These are phyloP conservation scores for Geosmithia morbida DNA, from an alignment of 2,329 filamentous ascomycete species.

Conservation along the genomic window DNA sequence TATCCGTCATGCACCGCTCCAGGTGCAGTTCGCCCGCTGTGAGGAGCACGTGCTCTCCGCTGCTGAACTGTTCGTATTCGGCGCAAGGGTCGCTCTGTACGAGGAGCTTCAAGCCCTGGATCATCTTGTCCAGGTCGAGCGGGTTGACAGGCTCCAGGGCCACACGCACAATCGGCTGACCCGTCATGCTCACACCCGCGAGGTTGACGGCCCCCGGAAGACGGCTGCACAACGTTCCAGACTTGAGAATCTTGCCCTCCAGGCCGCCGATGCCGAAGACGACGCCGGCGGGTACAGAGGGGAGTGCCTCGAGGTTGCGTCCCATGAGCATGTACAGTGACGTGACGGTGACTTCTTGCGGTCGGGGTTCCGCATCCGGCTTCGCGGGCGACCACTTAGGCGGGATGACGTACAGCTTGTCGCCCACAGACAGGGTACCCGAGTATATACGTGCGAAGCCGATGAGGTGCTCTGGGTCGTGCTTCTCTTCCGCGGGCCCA, in stretches of 20 bases:
- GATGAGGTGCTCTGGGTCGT: slow-evolving; percentile 76
- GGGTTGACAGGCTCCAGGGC: slow-evolving; percentile 90
- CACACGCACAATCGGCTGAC: slow-evolving; percentile 87
- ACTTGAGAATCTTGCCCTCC: slow-evolving; percentile 88
- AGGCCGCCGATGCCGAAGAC: slow-evolving; percentile 91
- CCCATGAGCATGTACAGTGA: slow-evolving; percentile 96
- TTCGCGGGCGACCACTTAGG: slow-evolving; percentile 84
- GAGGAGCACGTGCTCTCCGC: slow-evolving; percentile 85
- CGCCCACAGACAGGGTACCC: slow-evolving; percentile 76
- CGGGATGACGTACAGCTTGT: slow-evolving; percentile 78
- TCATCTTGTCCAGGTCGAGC: slow-evolving; percentile 87
- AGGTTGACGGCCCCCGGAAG: slow-evolving; percentile 80
- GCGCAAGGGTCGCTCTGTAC: slow-evolving; percentile 94
- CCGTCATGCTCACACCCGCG: slow-evolving; percentile 66
- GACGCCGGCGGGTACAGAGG: slow-evolving; percentile 79
- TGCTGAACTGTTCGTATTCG: slow-evolving; percentile 84
- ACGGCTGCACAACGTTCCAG: slow-evolving; percentile 81
- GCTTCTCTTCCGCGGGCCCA: slow-evolving; percentile 33
- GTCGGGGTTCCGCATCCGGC: slow-evolving; percentile 56
- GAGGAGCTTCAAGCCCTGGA: slow-evolving; percentile 69
- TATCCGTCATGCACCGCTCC: slow-evolving; percentile 83
- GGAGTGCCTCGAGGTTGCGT: slow-evolving; percentile 66
- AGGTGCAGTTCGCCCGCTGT: slow-evolving; percentile 92
- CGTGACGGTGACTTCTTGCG: slow-evolving; percentile 70
- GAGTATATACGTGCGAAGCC: slow-evolving; percentile 93